phyloP scores from a whole-genome alignment of 306 rosid genomes.

The Spatholobus suberectus region DNA sequence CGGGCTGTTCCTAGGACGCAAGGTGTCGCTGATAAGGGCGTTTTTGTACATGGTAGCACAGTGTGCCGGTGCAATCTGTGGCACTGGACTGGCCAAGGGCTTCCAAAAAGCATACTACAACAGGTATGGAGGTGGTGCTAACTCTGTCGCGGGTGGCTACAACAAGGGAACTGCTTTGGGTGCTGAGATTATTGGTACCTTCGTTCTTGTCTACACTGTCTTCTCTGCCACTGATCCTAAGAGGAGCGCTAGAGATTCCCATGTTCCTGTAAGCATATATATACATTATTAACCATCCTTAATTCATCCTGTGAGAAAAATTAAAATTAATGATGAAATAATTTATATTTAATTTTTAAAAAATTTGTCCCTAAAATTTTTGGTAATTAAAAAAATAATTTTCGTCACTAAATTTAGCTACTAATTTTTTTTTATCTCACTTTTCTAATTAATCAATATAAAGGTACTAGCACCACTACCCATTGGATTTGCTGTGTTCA shows the following conservation, averaged over 20 bases:
- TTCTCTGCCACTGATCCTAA: constrained; percentile 97
- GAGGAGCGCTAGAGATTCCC: constrained; percentile 90
- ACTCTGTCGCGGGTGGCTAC: constrained; percentile 56
- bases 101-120: constrained; percentile 69
- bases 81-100: constrained; percentile 81
- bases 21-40: constrained; percentile 77
- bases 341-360: too few species aligned
- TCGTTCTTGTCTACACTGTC: constrained; percentile 96
- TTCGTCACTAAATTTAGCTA: too few species aligned
- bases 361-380: too few species aligned
- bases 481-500: constrained; percentile 94
- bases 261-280: constrained; percentile 86
- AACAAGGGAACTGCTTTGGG: constrained; percentile 85
- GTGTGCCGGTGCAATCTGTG: constrained; percentile 78
- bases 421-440: too few species aligned
- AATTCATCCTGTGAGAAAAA: too few species aligned
- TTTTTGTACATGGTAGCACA: constrained; percentile 81
- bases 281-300: background rate
- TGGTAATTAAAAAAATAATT: too few species aligned
- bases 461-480: constrained; percentile 95
- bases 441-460: background rate
- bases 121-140: constrained; percentile 83
- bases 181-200: constrained; percentile 95
- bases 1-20: constrained; percentile 77
- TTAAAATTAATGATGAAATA: too few species aligned